phyloP scores from a whole-genome alignment of 2,329 filamentous ascomycete genomes.

The Aspergillus thermomutatus region DNA sequence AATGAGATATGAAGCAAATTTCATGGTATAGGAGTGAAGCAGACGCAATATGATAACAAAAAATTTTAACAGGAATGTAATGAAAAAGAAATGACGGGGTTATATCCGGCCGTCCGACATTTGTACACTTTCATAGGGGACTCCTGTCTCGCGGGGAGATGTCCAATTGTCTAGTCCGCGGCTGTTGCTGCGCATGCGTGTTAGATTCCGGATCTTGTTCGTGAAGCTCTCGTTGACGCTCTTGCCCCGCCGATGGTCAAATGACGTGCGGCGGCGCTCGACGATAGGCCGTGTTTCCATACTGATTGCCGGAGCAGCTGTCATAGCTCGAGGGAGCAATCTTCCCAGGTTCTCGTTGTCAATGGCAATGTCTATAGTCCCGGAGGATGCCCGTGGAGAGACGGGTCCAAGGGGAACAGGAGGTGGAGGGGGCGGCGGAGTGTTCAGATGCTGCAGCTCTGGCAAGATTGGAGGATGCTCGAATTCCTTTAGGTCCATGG shows the following conservation, averaged over 20 bases:
- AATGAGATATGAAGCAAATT: constrained; percentile 6
- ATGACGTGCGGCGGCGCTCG: constrained; percentile 41
- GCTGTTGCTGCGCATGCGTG: constrained; percentile 57
- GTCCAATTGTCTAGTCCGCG: constrained; percentile 40
- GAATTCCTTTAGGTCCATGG: constrained; percentile 17
- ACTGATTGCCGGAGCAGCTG: constrained; percentile 30
- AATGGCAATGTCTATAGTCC: constrained; percentile 40
- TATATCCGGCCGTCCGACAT: constrained; percentile 17
- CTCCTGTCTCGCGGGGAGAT: constrained; percentile 16
- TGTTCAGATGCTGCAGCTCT: constrained; percentile 59
- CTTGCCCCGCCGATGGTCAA: constrained; percentile 50
- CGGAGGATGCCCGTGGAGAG: constrained; percentile 35
- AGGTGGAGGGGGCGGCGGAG: constrained; percentile 49
- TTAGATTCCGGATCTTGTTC: constrained; percentile 51
- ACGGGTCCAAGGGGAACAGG: constrained; percentile 17
- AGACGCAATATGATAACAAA: background rate
- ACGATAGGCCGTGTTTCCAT: constrained; percentile 22
- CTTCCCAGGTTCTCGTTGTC: constrained; percentile 38
- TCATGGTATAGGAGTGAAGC: background rate
- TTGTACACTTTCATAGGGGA: constrained; percentile 26
- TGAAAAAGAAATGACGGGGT: background rate
- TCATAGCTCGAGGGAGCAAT: constrained; percentile 35
- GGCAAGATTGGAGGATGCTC: constrained; percentile 52
- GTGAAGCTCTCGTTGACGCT: constrained; percentile 59
- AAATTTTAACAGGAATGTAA: no score